Evolutionary conservation across 2,329 filamentous ascomycete species (phyloP), one percentile per base, ranked within the genome.

Genomic region (Xenoacremonium recifei): DNA sequence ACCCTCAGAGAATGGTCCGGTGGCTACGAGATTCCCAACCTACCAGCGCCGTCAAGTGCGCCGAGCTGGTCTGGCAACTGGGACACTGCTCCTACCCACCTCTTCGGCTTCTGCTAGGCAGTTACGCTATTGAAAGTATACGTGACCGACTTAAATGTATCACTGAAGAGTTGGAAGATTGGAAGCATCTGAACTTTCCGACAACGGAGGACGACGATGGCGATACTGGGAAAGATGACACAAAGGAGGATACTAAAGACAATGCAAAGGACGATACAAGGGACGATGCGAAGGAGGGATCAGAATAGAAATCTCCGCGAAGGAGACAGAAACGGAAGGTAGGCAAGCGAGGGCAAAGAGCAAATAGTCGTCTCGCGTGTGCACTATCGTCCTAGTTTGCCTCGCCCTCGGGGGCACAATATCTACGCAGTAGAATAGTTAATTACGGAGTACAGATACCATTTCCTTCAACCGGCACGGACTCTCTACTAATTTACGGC

Each of bases 21-120:
- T 97, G 93, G 93, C 74, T 97, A 16, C 89, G 88, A 13, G 89
- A 96, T 60, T 81, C 89, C 48, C 92, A 97, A 65, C 92, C 92
- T 4, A 93, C 90, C 11, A 95, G 89, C 63, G 89, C 89, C 1
- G 85, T 96, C 40, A 96, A 95, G 67, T 92, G 90, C 46, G 90
- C 90, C 3, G 90, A 97, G 70, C 70, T 97, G 42, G 85, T 96
- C 6, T 97, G 93, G 93, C 84, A 96, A 71, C 70, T 97, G 32
- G 93, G 85, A 0, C 93, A 97, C 71, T 97, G 92, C 68, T 85
- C 83, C n/a, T 96, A 90, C 62, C 93, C 93, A 37, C 93, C 93
- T 0, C 64, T 97, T 50, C 73, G 93, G 23, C 68, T 99, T 44
- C 71, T 96, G n/a, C 67, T 97, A 18, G 93, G 93, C 0, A 95